Evolutionary conservation across 208 protist species (phyloP).

Genomic region (Phytomonas sp.): DNA sequence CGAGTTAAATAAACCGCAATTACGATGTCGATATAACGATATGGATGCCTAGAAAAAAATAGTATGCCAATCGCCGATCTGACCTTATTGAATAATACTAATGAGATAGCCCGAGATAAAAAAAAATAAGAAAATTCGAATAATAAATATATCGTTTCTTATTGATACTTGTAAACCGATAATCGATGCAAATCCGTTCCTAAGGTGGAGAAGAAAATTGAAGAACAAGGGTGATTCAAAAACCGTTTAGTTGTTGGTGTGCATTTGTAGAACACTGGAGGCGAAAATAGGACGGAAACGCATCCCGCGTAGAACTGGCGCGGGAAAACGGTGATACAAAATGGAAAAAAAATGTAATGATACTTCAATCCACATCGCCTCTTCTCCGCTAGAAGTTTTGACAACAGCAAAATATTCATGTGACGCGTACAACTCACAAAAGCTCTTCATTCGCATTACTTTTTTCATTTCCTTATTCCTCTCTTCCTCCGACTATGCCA

Average conservation of each 20-base stretch:
- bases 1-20: neutral
- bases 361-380: no score
- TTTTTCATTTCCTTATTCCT: no score
- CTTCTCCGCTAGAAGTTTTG: no score
- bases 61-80: neutral
- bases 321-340: conserved; percentile 12
- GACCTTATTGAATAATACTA: conserved; percentile 3
- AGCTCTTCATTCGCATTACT: no score
- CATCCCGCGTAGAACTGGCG: neutral
- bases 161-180: conserved; percentile 3
- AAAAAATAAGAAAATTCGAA: conserved; percentile 1
- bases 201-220: conserved; percentile 1
- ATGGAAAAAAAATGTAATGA: conserved; percentile 5
- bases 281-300: neutral
- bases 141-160: conserved; percentile 9
- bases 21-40: neutral
- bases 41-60: neutral
- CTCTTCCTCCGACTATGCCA: no score
- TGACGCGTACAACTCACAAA: no score
- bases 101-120: neutral
- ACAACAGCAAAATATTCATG: no score
- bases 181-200: neutral
- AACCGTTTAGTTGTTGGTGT: neutral
- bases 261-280: neutral
- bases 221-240: conserved; percentile 7